A percentile compares a stretch with the other conserved stretches of the same genome.
phyloP scores from a whole-genome alignment of 2,329 filamentous ascomycete genomes.

The Amauroascus niger region DNA sequence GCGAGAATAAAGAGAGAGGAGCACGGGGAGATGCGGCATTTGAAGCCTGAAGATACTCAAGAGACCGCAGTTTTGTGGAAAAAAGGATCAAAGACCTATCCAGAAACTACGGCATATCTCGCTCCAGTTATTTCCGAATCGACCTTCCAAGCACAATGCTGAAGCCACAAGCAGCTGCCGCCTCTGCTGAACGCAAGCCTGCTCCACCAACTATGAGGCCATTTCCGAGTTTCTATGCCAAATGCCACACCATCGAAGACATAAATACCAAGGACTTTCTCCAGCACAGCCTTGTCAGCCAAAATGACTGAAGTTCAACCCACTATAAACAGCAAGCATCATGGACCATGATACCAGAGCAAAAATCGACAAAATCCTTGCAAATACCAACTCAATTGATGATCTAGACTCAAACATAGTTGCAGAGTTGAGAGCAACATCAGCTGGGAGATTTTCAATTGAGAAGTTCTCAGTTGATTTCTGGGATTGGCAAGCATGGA shows the following conservation, averaged over 20 bases:
- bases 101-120: too few relatives aligned
- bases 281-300: constrained; percentile 8
- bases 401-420: constrained; percentile 12
- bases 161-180: neutral
- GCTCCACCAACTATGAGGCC: constrained; percentile 1
- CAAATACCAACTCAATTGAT: constrained; percentile 11
- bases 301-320: constrained; percentile 1
- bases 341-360: constrained; percentile 11
- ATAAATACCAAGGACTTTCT: neutral
- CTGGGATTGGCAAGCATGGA: constrained; percentile 12
- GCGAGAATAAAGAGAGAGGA: neutral
- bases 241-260: neutral
- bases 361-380: constrained; percentile 11
- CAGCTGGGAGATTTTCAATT: constrained; percentile 14
- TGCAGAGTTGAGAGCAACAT: constrained; percentile 10
- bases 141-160: neutral
- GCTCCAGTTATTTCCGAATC: neutral
- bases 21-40: neutral
- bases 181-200: neutral
- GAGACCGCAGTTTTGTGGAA: neutral
- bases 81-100: too few relatives aligned
- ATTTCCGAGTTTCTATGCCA: constrained; percentile 10
- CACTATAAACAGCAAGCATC: neutral
- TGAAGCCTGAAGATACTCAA: neutral
- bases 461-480: constrained; percentile 11